phyloP scores from a whole-genome alignment of 192 early-diverging fungal species.

The Podila epicladia region DNA sequence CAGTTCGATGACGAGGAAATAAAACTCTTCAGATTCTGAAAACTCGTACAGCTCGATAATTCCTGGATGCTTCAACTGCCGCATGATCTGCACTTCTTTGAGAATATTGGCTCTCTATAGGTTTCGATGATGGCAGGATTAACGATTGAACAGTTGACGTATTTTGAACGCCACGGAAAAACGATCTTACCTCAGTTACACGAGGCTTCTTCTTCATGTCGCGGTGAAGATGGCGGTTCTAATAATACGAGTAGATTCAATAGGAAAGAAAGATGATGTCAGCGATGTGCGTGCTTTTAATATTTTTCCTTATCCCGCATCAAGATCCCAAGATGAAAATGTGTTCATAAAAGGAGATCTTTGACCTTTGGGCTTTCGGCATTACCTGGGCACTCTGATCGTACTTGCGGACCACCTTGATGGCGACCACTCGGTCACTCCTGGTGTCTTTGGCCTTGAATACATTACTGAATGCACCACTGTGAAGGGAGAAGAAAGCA shows the following conservation, averaged over 20 bases:
- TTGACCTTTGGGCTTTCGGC: neutral
- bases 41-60: conserved; percentile 79
- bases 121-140: neutral
- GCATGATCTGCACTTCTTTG: conserved; percentile 87
- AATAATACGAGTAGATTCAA: neutral
- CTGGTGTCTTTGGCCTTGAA: conserved; percentile 70
- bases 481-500: conserved; percentile 30
- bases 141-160: neutral
- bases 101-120: conserved; percentile 76
- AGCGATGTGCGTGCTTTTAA: conserved; percentile 1
- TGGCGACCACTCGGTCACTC: conserved; percentile 74
- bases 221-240: conserved; percentile 47
- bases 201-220: conserved; percentile 51
- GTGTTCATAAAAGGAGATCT: no score
- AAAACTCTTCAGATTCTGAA: conserved; percentile 76
- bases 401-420: conserved; percentile 81
- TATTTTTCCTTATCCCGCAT: neutral
- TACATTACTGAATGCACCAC: conserved; percentile 86
- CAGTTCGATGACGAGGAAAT: conserved; percentile 81
- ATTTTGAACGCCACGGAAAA: neutral
- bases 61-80: conserved; percentile 77
- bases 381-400: conserved; percentile 65
- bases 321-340: neutral
- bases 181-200: conserved; percentile 43
- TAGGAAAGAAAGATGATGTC: neutral